Evolutionary conservation across 208 protist species (phyloP).

Genomic region (Crithidia bombi): DNA sequence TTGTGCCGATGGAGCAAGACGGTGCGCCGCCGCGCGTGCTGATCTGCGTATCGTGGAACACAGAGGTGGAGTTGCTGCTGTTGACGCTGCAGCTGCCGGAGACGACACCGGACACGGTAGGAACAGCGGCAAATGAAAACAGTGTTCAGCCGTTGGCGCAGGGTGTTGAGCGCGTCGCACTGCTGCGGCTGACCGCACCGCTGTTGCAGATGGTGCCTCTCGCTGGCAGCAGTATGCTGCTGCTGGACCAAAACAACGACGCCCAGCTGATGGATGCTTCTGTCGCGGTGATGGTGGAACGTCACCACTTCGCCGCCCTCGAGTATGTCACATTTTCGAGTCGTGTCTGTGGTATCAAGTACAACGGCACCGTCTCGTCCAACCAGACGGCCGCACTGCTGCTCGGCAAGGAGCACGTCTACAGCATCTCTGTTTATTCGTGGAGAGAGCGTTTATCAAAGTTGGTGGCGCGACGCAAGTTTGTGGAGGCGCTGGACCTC

Average conservation of each 20-base stretch:
- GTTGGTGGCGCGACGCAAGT: conserved; percentile 47
- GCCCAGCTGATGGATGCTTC: conserved; percentile 62
- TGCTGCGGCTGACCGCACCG: conserved; percentile 36
- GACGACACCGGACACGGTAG: neutral
- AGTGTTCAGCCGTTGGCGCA: conserved; percentile 9
- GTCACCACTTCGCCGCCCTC: conserved; percentile 31
- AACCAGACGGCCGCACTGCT: conserved; percentile 41
- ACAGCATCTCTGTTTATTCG: conserved; percentile 60
- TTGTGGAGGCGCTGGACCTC: conserved; percentile 62
- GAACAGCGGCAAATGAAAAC: neutral
- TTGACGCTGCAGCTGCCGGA: conserved; percentile 36
- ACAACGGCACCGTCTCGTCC: conserved; percentile 41
- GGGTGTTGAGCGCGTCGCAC: conserved; percentile 42
- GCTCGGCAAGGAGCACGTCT: conserved; percentile 40
- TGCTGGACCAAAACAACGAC: conserved; percentile 50
- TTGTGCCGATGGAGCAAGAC: conserved; percentile 37
- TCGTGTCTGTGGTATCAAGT: conserved; percentile 38
- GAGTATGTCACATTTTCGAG: conserved; percentile 45
- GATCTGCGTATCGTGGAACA: conserved; percentile 65
- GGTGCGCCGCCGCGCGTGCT: conserved; percentile 29
- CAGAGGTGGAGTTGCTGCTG: conserved; percentile 59
- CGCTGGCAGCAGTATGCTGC: conserved; percentile 39
- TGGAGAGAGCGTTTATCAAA: conserved; percentile 70
- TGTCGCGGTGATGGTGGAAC: conserved; percentile 63
- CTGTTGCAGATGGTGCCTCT: conserved; percentile 53